A percentile compares a stretch with the other conserved stretches of the same genome.
These are phyloP conservation scores for Chrysopogon serrulatus DNA, from an alignment of 176 grass and related monocot species.

Conservation along the genomic window DNA sequence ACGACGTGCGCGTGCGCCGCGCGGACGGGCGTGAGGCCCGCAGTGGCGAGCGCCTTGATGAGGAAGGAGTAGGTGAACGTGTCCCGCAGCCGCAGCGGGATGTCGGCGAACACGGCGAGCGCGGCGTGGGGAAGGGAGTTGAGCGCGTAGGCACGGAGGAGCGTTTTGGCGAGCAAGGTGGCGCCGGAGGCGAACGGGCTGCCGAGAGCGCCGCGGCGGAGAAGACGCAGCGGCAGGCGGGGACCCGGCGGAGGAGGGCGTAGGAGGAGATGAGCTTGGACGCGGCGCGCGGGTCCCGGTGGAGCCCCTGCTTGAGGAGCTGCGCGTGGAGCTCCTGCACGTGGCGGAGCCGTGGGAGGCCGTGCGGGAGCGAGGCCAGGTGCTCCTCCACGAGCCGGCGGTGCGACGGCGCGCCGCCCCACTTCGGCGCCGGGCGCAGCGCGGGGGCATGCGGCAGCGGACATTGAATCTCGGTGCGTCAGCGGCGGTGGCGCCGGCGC, in stretches of 20 bases:
- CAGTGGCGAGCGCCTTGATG: not conserved
- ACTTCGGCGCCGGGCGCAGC: conserved; percentile 35
- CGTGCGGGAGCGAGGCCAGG: conserved; percentile 50
- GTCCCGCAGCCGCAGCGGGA: conserved; percentile 45
- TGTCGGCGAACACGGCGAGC: conserved; percentile 41
- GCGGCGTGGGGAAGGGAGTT: conserved; percentile 32
- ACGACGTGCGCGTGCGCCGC: conserved; percentile 33
- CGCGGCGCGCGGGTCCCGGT: conserved; percentile 38
- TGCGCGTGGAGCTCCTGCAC: conserved; percentile 70
- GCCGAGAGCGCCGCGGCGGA: not conserved
- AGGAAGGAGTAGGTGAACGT: conserved; percentile 14
- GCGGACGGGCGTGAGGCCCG: not conserved
- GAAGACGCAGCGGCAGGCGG: conserved; percentile 14
- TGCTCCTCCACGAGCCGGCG: conserved; percentile 56
- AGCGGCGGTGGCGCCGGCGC: not conserved
- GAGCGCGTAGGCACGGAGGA: conserved; percentile 63
- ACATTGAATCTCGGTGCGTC: not conserved
- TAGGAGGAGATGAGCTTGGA: conserved; percentile 57
- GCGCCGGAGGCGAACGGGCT: not conserved
- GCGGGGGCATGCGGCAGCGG: not conserved
- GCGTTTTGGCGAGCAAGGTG: conserved; percentile 49
- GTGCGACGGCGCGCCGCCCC: conserved; percentile 48
- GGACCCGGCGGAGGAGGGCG: conserved; percentile 48
- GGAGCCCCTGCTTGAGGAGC: conserved; percentile 44
- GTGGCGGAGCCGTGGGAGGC: conserved; percentile 30